Evolutionary conservation across 352 stramenopile genomes (phyloP), one percentile per base, ranked within the genome.

Genomic region (Globisporangium canariense): DNA sequence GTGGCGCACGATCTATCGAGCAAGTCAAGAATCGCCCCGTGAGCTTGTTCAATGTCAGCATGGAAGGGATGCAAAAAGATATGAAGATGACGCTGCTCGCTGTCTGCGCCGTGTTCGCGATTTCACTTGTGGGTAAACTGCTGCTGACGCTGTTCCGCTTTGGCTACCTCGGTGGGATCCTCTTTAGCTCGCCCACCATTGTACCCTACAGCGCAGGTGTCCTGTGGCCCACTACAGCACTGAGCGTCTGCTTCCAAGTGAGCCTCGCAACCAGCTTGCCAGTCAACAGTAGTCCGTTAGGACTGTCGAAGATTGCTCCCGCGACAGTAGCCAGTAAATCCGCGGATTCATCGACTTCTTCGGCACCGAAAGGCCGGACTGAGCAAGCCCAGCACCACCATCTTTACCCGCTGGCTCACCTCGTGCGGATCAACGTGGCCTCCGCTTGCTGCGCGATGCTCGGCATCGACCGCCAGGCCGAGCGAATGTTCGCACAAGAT

Each of bases 41-140:
- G 20, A 68, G 36, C 32, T 47, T 60, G 11, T 68, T 64, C 50
- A 68, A 64, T n/a, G 41, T 64, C 36, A 68, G 63, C 32, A 50
- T 64, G 38, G 56, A 68, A 51, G 63, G 63, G 1, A 14, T 68
- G 10, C 38, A 51, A 32, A 68, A 68, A 16, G 63, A 64, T 11
- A 64, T 68, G 63, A 68, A 68, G n/a, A 64, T 64, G 63, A 64
- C 62, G 6, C 38, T 68, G 36, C 34, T 68, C 32, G 62, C 56
- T 6, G 50, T 63, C 46, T 43, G 49, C 5, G 30, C 25, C 6
- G 64, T 69, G 20, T 18, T 66, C 8, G 49, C n/a, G 18, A 59
- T 62, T 36, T 47, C 47, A 9, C 22, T 69, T 14, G 58, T 60
- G 18, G n/a, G 46, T 28, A 66, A 49, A 22, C 0, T 50, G 36